Evolutionary conservation across 139 green algal genomes (phyloP).

Genomic region (Chlorella sp.): DNA sequence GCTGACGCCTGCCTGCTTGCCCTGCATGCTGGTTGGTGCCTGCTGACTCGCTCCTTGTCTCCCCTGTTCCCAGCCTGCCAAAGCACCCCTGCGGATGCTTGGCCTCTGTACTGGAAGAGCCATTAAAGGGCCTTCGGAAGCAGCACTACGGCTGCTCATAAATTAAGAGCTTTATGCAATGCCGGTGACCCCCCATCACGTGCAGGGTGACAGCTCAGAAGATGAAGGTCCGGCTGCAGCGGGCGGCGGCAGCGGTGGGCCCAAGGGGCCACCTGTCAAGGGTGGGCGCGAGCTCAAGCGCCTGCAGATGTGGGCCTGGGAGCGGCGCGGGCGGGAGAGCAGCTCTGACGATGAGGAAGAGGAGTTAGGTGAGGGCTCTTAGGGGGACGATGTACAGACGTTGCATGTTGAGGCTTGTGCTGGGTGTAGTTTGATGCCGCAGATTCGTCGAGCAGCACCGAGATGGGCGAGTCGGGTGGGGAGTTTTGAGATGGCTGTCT

Average conservation of each 20-base stretch:
- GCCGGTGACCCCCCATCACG: too few species aligned
- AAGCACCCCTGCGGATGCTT: too few species aligned
- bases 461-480: too few species aligned
- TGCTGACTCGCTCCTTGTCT: neutral
- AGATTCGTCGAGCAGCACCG: too few species aligned
- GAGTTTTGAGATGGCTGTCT: too few species aligned
- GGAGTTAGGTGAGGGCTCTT: neutral
- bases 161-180: too few species aligned
- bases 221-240: neutral
- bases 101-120: too few species aligned
- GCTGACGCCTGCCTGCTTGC: too few species aligned
- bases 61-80: neutral
- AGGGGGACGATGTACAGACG: too few species aligned
- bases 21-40: neutral
- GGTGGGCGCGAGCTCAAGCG: slow-evolving; percentile 21
- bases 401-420: too few species aligned
- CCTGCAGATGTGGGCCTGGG: slow-evolving; percentile 36
- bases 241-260: slow-evolving; percentile 4
- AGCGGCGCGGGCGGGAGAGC: slow-evolving; percentile 14
- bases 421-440: neutral
- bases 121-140: too few species aligned
- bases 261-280: neutral
- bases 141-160: too few species aligned
- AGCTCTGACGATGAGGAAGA: slow-evolving; percentile 26
- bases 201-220: slow-evolving; percentile 11